Conservation (phyloP, 2,329 filamentous ascomycete genomes). For the Phialophora verrucosa region DNA sequence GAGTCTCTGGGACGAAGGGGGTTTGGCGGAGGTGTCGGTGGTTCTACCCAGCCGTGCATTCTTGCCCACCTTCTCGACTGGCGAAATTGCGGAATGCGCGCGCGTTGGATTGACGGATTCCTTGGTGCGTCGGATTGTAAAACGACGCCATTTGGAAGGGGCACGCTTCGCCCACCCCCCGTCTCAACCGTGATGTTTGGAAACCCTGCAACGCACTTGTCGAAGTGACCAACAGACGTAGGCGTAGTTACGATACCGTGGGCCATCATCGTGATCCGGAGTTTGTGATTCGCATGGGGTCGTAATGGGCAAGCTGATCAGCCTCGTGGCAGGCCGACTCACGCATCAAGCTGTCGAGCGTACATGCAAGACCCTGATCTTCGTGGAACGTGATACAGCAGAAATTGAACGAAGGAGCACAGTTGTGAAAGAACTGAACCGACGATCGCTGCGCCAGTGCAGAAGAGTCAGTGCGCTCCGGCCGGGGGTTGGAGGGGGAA, state of each 20-base stretch:
- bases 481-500: background rate
- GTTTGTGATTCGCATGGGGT: background rate
- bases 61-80: slow-evolving; percentile 34
- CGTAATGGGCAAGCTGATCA: background rate
- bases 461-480: background rate
- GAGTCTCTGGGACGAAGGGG: slow-evolving; percentile 1
- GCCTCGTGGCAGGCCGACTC: background rate
- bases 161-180: background rate
- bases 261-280: background rate
- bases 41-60: slow-evolving; percentile 16
- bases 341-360: slow-evolving; percentile 7
- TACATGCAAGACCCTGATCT: slow-evolving; percentile 6
- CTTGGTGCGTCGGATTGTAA: slow-evolving; percentile 17
- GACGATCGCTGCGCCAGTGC: background rate
- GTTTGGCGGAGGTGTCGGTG: background rate
- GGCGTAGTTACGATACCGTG: background rate
- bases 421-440: background rate
- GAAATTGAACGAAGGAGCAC: background rate
- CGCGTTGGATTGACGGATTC: slow-evolving; percentile 2
- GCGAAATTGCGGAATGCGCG: slow-evolving; percentile 30
- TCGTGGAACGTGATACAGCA: background rate
- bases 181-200: slow-evolving; percentile 19
- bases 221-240: background rate
- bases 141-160: slow-evolving; percentile 23
- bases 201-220: slow-evolving; percentile 24